phyloP scores from a whole-genome alignment of 106 monocot genomes.

The Xerophyta viscosa region DNA sequence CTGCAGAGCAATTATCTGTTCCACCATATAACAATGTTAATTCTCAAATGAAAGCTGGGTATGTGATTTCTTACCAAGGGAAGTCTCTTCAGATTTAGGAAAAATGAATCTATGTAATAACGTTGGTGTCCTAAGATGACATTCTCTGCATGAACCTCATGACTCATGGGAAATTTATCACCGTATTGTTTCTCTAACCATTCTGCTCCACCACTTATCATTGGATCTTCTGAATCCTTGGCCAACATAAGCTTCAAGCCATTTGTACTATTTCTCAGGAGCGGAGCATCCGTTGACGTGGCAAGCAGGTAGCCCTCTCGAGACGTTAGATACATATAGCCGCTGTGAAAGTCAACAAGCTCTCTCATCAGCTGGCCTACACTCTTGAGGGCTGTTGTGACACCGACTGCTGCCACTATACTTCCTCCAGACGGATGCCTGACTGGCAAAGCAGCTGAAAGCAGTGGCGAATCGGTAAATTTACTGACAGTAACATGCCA shows the following conservation, averaged over 20 bases:
- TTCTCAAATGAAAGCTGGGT: too few species aligned
- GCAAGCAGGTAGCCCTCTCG: slow-evolving; percentile 46
- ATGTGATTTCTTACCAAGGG: slow-evolving; percentile 31
- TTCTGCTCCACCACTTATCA: slow-evolving; percentile 40
- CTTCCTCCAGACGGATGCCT: slow-evolving; percentile 32
- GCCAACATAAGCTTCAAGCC: slow-evolving; percentile 43
- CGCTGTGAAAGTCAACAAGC: slow-evolving; percentile 36
- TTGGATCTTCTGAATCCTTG: slow-evolving; percentile 28
- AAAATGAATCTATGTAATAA: slow-evolving; percentile 58
- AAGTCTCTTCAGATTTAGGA: slow-evolving; percentile 42
- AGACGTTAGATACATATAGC: slow-evolving; percentile 48
- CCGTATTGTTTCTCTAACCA: slow-evolving; percentile 39
- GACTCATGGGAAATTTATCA: slow-evolving; percentile 32
- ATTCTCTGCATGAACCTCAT: slow-evolving; percentile 48
- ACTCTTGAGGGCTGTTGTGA: slow-evolving; percentile 40
- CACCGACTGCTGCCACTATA: slow-evolving; percentile 47
- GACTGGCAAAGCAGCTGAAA: slow-evolving; percentile 49
- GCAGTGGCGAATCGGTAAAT: slow-evolving; percentile 44
- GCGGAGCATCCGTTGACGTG: slow-evolving; percentile 46
- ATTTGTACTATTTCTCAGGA: slow-evolving; percentile 28
- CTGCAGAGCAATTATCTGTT: too few species aligned
- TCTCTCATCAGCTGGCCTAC: slow-evolving; percentile 52
- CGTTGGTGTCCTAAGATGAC: slow-evolving; percentile 26
- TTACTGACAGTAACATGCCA: slow-evolving; percentile 52
- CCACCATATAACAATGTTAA: too few species aligned